Percentiles rank a stretch among this genome's conserved stretches.
Evolutionary conservation across 2,329 filamentous ascomycete species (phyloP).

Genomic region (Aspergillus fijiensis): DNA sequence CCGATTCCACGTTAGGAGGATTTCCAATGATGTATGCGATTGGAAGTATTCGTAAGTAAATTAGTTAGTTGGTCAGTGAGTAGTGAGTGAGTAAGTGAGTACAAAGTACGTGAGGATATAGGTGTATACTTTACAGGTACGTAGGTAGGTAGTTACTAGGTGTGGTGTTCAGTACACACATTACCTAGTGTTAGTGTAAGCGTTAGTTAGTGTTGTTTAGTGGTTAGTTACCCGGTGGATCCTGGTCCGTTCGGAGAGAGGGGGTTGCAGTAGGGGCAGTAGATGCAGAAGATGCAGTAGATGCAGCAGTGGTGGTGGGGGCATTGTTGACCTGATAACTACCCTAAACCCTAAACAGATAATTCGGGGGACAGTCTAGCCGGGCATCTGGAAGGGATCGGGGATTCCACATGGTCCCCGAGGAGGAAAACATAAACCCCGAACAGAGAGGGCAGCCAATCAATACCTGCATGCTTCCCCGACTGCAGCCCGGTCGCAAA

Average conservation of each 20-base stretch:
- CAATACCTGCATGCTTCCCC: not conserved
- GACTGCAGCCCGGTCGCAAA: not conserved
- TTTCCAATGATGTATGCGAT: not conserved
- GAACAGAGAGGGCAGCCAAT: slow-evolving; percentile 20
- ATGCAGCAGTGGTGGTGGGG: too few relatives aligned
- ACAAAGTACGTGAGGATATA: not conserved
- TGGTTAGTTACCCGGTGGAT: not conserved
- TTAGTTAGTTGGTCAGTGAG: not conserved
- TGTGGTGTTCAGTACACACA: too few relatives aligned
- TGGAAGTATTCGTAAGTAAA: too few relatives aligned
- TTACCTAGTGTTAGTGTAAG: too few relatives aligned
- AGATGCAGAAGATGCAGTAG: not conserved
- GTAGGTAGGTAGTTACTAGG: not conserved
- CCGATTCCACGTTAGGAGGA: not conserved
- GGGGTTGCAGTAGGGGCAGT: not conserved
- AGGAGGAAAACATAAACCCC: slow-evolving; percentile 18
- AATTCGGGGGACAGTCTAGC: slow-evolving; percentile 4
- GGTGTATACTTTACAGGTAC: not conserved
- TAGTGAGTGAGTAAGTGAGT: not conserved
- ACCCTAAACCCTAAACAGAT: slow-evolving; percentile 9
- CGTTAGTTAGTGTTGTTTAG: too few relatives aligned
- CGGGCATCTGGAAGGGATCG: slow-evolving; percentile 18
- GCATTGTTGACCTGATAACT: not conserved
- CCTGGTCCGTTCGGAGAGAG: slow-evolving; percentile 3
- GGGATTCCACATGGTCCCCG: slow-evolving; percentile 25